Conservation (phyloP, 2,329 filamentous ascomycete species). For the Neospermospora avenae region DNA sequence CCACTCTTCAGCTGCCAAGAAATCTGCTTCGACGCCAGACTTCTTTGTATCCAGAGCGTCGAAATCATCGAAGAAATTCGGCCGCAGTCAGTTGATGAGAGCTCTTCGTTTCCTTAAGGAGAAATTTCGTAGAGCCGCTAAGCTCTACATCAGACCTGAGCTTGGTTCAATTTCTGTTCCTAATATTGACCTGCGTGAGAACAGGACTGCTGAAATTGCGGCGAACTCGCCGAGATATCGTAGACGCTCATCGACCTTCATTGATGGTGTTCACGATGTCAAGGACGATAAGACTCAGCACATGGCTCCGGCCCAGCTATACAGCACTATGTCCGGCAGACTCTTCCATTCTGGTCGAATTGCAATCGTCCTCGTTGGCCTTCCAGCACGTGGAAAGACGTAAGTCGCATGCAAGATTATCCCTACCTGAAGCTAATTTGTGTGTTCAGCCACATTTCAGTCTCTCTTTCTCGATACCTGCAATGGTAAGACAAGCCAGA, state of each 20-base stretch:
- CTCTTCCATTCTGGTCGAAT: constrained; percentile 97
- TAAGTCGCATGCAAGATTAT: constrained; percentile 42
- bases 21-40: neutral
- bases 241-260: constrained; percentile 90
- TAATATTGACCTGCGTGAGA: neutral
- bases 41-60: neutral
- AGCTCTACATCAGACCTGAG: neutral
- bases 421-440: constrained; percentile 9
- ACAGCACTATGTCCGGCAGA: constrained; percentile 95
- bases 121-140: neutral
- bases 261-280: constrained; percentile 95
- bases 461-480: constrained; percentile 90
- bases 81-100: neutral
- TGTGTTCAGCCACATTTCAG: constrained; percentile 74
- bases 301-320: constrained; percentile 92
- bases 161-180: neutral
- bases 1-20: neutral
- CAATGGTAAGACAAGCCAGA: constrained; percentile 61
- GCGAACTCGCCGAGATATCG: constrained; percentile 87
- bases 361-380: constrained; percentile 93
- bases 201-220: constrained; percentile 77
- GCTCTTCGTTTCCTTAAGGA: neutral
- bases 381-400: constrained; percentile 95
- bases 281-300: constrained; percentile 66
- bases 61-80: neutral